Evolutionary conservation across 106 monocot species (phyloP).

Genomic region (Dendrobium chrysotoxum): DNA sequence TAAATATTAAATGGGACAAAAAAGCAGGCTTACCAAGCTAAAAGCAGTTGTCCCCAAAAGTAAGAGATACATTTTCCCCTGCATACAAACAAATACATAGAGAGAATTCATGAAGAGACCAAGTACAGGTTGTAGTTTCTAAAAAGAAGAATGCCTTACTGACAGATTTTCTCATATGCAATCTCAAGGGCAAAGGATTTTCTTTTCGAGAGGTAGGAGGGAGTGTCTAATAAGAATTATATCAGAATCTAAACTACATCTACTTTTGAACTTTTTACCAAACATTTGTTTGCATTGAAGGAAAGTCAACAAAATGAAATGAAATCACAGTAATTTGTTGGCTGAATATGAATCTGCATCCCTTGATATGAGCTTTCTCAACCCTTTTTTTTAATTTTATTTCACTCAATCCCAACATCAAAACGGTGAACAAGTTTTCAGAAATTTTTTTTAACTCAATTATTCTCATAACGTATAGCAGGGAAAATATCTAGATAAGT

Average conservation of each 20-base stretch:
- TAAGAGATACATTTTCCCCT: conserved; percentile 96
- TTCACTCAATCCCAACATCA: not conserved
- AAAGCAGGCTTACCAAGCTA: conserved; percentile 64
- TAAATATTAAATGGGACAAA: not conserved
- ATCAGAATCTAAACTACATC: not conserved
- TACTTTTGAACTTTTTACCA: not conserved
- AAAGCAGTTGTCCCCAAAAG: conserved; percentile 93
- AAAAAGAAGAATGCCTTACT: not conserved
- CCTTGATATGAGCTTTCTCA: not conserved
- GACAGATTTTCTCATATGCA: not conserved
- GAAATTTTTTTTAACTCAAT: not conserved
- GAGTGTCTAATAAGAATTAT: not conserved
- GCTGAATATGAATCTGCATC: not conserved
- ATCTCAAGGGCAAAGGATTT: not conserved
- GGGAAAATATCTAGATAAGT: not conserved
- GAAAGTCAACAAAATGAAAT: not conserved
- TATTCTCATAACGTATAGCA: not conserved
- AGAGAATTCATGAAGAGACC: conserved; percentile 1
- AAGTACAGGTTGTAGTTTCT: not conserved
- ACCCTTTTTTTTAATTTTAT: not conserved
- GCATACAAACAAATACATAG: conserved; percentile 1
- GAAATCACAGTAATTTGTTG: not conserved
- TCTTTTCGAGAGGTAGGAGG: not conserved
- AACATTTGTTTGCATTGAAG: not conserved
- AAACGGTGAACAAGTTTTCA: not conserved